phyloP scores from a whole-genome alignment of 2,329 filamentous ascomycete genomes.

The Exophiala viscosa region DNA sequence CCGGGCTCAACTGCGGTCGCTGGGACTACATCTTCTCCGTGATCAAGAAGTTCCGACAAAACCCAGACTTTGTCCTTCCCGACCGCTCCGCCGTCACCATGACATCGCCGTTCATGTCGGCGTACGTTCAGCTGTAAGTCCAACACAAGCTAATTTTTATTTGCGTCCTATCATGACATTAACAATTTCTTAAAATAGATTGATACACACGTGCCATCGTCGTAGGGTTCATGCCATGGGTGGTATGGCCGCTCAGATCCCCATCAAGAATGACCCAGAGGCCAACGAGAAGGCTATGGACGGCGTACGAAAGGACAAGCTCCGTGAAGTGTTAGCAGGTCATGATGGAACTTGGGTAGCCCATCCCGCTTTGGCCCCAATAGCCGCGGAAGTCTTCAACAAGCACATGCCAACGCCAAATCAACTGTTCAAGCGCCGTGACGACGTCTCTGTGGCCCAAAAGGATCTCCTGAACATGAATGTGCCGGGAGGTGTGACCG shows the following conservation, averaged over 20 bases:
- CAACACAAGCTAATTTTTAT: no score
- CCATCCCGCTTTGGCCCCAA: constrained; percentile 83
- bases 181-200: constrained; percentile 33
- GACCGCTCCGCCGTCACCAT: constrained; percentile 91
- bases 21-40: constrained; percentile 99
- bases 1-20: constrained; percentile 94
- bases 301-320: constrained; percentile 87
- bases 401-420: constrained; percentile 98
- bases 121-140: constrained; percentile 71
- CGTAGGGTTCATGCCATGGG: constrained; percentile 98
- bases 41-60: constrained; percentile 98
- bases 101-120: constrained; percentile 97
- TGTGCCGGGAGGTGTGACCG: constrained; percentile 84
- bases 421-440: constrained; percentile 84
- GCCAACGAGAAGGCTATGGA: constrained; percentile 96
- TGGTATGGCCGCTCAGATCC: constrained; percentile 98
- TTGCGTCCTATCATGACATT: no score
- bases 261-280: constrained; percentile 88
- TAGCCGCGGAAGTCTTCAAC: constrained; percentile 93
- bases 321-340: constrained; percentile 89
- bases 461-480: constrained; percentile 98
- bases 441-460: constrained; percentile 79
- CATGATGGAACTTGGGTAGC: constrained; percentile 98
- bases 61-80: constrained; percentile 86
- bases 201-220: constrained; percentile 97